These are phyloP conservation scores for Babesia sp. DNA, from an alignment of 169 alveolate species.

Conservation along the genomic window DNA sequence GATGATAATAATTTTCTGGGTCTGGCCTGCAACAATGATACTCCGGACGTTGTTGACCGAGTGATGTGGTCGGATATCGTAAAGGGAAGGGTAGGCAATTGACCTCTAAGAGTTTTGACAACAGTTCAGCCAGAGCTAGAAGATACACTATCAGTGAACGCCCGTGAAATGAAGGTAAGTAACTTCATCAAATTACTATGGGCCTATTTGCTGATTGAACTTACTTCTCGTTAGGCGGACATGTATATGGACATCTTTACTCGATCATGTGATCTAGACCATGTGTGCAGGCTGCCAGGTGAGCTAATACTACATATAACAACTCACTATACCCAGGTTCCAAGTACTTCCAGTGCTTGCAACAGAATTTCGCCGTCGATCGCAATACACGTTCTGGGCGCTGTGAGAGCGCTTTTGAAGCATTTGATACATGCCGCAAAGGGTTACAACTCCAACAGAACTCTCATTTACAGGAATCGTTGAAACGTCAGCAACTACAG, in stretches of 20 bases:
- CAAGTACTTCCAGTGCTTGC: constrained; percentile 74
- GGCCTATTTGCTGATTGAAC: too few relatives aligned
- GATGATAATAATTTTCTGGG: constrained; percentile 76
- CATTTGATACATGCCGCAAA: constrained; percentile 72
- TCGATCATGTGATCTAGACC: constrained; percentile 79
- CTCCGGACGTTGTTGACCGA: constrained; percentile 64
- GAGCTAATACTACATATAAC: too few relatives aligned
- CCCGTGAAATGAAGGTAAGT: constrained; percentile 82
- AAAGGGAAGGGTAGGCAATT: constrained; percentile 65
- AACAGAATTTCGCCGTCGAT: constrained; percentile 62
- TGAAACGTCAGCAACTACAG: constrained; percentile 67
- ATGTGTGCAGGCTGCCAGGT: constrained; percentile 79
- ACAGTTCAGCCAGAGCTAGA: constrained; percentile 77
- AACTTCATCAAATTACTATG: background rate
- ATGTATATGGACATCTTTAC: constrained; percentile 74
- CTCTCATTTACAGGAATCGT: constrained; percentile 58
- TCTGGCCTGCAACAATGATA: constrained; percentile 63
- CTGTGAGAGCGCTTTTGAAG: constrained; percentile 60
- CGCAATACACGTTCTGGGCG: constrained; percentile 48
- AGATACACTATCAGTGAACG: constrained; percentile 77
- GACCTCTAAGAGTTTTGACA: background rate
- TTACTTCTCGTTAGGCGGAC: constrained; percentile 66
- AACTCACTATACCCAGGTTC: constrained; percentile 66
- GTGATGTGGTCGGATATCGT: constrained; percentile 78
- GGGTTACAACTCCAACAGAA: constrained; percentile 69